Conservation (phyloP, 2,329 filamentous ascomycete species). For the Aspergillus phoenicis region DNA sequence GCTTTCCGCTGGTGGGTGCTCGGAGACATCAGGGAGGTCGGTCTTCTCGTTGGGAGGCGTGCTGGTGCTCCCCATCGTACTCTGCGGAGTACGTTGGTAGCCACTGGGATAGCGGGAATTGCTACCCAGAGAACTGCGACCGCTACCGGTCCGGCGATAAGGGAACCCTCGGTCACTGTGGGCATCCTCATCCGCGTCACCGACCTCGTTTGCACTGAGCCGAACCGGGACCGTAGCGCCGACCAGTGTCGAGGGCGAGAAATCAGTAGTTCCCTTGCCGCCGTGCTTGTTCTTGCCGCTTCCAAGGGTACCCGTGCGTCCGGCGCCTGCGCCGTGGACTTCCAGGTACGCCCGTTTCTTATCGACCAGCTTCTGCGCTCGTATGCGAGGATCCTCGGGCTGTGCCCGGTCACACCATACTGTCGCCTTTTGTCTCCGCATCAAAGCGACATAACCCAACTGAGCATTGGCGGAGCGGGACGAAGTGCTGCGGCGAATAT, state of each 20-base stretch:
- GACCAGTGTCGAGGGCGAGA: constrained; percentile 72
- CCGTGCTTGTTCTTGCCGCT: constrained; percentile 85
- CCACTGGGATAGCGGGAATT: constrained; percentile 48
- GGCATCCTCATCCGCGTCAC: constrained; percentile 75
- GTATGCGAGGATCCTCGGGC: constrained; percentile 81
- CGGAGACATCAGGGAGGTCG: constrained; percentile 46
- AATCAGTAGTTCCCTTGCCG: constrained; percentile 76
- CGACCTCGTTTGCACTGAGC: constrained; percentile 91
- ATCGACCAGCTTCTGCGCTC: constrained; percentile 81
- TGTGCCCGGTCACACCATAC: constrained; percentile 98
- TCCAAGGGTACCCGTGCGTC: constrained; percentile 65
- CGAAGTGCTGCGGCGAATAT: constrained; percentile 72
- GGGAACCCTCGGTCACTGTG: constrained; percentile 41
- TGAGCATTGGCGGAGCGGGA: constrained; percentile 69
- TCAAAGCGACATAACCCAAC: constrained; percentile 89
- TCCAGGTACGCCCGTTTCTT: constrained; percentile 85
- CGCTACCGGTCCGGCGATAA: constrained; percentile 60
- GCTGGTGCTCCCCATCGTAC: constrained; percentile 54
- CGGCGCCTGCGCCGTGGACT: constrained; percentile 63
- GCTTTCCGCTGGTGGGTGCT: constrained; percentile 38
- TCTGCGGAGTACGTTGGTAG: constrained; percentile 45
- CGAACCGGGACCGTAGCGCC: constrained; percentile 86
- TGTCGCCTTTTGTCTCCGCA: constrained; percentile 95
- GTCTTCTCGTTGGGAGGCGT: constrained; percentile 54
- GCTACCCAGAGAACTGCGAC: constrained; percentile 59